phyloP scores from a whole-genome alignment of 2,329 filamentous ascomycete genomes.

The Mariannaea elegans region DNA sequence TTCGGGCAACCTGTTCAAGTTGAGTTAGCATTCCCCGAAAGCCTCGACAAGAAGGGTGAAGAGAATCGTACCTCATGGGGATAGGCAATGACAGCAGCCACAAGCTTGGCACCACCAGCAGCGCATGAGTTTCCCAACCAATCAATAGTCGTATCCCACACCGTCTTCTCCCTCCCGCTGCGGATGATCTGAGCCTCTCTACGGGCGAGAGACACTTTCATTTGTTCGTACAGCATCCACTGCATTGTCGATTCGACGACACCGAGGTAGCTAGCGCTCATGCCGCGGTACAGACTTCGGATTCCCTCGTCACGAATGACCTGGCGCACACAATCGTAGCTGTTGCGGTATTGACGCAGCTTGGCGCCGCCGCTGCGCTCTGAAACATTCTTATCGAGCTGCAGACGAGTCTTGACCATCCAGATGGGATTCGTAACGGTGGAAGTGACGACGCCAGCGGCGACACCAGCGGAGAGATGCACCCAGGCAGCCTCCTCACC shows the following conservation, averaged over 20 bases:
- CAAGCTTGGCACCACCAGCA: slow-evolving; percentile 84
- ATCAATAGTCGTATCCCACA: slow-evolving; percentile 78
- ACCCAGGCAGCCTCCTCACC: slow-evolving; percentile 77
- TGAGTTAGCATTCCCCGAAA: slow-evolving; percentile 2
- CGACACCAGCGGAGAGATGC: slow-evolving; percentile 78
- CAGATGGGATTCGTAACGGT: slow-evolving; percentile 96
- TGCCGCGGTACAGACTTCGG: slow-evolving; percentile 84
- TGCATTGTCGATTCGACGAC: slow-evolving; percentile 91
- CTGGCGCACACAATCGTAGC: slow-evolving; percentile 86
- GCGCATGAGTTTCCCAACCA: slow-evolving; percentile 83
- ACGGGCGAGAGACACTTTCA: slow-evolving; percentile 77
- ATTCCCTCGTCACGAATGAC: slow-evolving; percentile 83
- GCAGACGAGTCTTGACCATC: slow-evolving; percentile 92
- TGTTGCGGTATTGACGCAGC: slow-evolving; percentile 82
- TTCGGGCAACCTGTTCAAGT: slow-evolving; percentile 74
- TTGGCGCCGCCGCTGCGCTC: slow-evolving; percentile 62
- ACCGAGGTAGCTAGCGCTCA: slow-evolving; percentile 91
- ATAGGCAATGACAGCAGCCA: slow-evolving; percentile 87
- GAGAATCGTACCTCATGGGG: slow-evolving; percentile 79
- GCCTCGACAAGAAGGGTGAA: not conserved
- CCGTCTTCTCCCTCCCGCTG: slow-evolving; percentile 69
- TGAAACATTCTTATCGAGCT: slow-evolving; percentile 87
- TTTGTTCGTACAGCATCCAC: slow-evolving; percentile 93
- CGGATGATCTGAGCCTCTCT: slow-evolving; percentile 67
- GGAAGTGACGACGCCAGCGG: slow-evolving; percentile 84